A percentile compares a stretch with the other conserved stretches of the same genome.
Evolutionary conservation across 192 early-diverging fungal species (phyloP).

Genomic region (Coemansia javaensis): DNA sequence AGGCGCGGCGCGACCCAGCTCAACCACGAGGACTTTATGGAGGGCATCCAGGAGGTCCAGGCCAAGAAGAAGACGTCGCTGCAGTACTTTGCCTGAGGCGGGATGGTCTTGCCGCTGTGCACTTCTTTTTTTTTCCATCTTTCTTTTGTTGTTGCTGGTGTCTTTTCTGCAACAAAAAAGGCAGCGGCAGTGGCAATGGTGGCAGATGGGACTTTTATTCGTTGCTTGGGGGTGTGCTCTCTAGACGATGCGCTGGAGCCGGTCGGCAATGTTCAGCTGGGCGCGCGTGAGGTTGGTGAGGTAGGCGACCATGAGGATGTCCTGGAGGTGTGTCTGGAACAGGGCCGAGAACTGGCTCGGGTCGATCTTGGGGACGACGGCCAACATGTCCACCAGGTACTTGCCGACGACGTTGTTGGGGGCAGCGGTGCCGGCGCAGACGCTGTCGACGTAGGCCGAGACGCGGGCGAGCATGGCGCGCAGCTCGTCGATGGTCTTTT

Average conservation of each 20-base stretch:
- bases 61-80: constrained; percentile 98
- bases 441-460: constrained; percentile 62
- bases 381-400: constrained; percentile 89
- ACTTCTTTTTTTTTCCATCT: constrained; percentile 1
- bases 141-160: constrained; percentile 5
- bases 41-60: constrained; percentile 95
- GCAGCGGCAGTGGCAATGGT: no score
- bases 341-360: constrained; percentile 80
- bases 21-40: constrained; percentile 97
- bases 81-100: constrained; percentile 74
- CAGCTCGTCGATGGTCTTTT: constrained; percentile 69
- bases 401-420: constrained; percentile 79
- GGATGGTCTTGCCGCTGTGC: background rate
- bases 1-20: constrained; percentile 82
- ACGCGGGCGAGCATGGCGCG: constrained; percentile 82
- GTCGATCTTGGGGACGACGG: constrained; percentile 84
- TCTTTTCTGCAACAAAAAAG: no score
- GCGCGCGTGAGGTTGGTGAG: constrained; percentile 92
- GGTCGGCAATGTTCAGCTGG: constrained; percentile 90
- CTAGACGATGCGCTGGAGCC: constrained; percentile 75
- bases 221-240: no score
- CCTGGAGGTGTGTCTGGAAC: constrained; percentile 92
- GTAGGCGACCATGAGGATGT: constrained; percentile 94
- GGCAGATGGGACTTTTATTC: no score
- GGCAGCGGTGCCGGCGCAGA: constrained; percentile 42